Conservation (phyloP, 2,329 filamentous ascomycete species). For the Neonectria magnoliae region DNA sequence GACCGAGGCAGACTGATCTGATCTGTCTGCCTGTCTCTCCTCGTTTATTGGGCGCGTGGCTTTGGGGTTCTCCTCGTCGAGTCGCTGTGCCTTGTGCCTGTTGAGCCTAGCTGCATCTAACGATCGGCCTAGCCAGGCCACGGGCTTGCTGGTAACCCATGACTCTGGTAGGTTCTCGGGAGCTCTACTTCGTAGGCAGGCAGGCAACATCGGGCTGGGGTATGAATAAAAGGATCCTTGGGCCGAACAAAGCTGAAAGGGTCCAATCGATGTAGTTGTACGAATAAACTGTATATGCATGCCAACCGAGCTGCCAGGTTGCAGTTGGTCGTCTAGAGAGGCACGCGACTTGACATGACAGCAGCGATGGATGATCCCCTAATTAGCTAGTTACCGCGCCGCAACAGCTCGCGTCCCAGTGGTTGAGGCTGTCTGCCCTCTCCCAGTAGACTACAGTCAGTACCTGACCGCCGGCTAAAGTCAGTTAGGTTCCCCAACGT, state of each 20-base stretch:
- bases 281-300: not conserved
- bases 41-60: too few relatives aligned
- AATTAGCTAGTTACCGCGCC: not conserved
- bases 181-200: not conserved
- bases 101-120: slow-evolving; percentile 15
- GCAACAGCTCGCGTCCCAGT: not conserved
- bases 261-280: not conserved
- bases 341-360: slow-evolving; percentile 9
- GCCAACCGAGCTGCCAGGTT: not conserved
- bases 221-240: not conserved
- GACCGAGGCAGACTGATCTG: slow-evolving; percentile 1
- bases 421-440: slow-evolving; percentile 9
- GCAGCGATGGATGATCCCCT: not conserved
- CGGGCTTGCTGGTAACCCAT: not conserved
- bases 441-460: not conserved
- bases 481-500: slow-evolving; percentile 11
- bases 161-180: not conserved
- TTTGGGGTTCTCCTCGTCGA: not conserved
- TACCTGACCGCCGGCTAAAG: slow-evolving; percentile 20
- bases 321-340: not conserved
- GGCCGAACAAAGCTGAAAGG: not conserved
- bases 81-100: slow-evolving; percentile 10
- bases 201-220: not conserved
- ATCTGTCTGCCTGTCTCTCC: not conserved
- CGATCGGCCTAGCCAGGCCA: slow-evolving; percentile 11